These are phyloP conservation scores for Colletotrichum sp. DNA, from an alignment of 2,329 filamentous ascomycete genomes.

Conservation along the genomic window DNA sequence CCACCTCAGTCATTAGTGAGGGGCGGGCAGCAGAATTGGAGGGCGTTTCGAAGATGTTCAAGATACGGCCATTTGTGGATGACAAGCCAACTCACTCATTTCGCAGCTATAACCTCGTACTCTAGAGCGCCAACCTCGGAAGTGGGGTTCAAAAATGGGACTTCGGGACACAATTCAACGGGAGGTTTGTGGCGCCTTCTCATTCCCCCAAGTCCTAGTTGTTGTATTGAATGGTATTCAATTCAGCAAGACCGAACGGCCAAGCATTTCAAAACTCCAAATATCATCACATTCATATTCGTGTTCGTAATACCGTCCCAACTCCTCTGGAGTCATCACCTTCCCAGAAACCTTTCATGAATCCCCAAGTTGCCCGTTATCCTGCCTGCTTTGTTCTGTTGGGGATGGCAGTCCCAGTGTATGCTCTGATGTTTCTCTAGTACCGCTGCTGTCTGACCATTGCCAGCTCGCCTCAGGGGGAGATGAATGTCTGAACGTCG, in stretches of 20 bases:
- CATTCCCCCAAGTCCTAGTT: background rate
- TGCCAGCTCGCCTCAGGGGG: background rate
- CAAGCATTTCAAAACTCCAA: background rate
- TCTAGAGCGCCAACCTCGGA: background rate
- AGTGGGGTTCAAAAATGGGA: background rate
- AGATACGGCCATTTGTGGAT: background rate
- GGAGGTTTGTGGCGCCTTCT: background rate
- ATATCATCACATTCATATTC: background rate
- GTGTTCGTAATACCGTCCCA: background rate
- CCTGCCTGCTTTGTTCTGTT: background rate
- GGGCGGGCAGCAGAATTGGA: background rate
- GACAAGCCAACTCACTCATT: background rate
- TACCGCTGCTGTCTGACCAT: background rate
- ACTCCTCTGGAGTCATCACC: fast-evolving
- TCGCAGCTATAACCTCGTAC: background rate
- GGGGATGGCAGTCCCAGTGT: background rate
- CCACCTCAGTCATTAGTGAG: background rate
- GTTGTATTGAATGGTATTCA: background rate
- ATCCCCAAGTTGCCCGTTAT: background rate
- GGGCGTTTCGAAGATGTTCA: fast-evolving
- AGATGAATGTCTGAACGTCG: background rate
- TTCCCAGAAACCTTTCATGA: background rate
- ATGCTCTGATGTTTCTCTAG: background rate
- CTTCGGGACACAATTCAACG: background rate
- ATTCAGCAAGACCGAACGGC: background rate